Base-by-base conservation (phyloP, 805 yeast species). In the Ogataea philodendri region DNA sequence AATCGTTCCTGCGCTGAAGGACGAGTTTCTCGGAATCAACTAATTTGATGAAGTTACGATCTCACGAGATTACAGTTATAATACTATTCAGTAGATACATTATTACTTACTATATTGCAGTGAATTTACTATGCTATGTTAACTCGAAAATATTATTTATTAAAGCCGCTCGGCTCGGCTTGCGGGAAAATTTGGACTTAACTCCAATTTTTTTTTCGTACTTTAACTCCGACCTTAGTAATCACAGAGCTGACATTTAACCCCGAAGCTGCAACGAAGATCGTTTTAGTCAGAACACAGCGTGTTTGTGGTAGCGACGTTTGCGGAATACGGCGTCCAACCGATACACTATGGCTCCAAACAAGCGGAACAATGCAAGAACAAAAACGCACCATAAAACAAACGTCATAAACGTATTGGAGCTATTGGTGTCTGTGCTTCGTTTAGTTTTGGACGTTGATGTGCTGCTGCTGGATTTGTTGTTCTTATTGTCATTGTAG, bases 321-420 rank as follows among this genome's bases (percentile, higher is more conserved):
- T 48, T 50, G 13, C 38, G 34, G 19, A 53, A 31, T 11, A 45
- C 35, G 7, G 46, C 39, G 9, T 48, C 46, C 11, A 59, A 29
- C 11, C 63, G 39, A 41, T 77, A 89, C 36, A 74, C 54, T 1
- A 74, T 53, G 42, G 93, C 78, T 2, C 97, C 96, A 19, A 78
- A 34, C 44, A 88, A 78, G 45, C 97, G 70, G 55, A 85, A 76
- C 5, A 80, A 71, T 1, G 97, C 96, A 62, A 86, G 70, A 5
- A 76, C 82, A 1, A 96, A 96, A 30, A 90, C 97, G 17, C 85
- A 67, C 97, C 97, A 90, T 47, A 90, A 68, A 28, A 90, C 79
- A 23, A 89, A 84, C 9, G 88, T 74, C 67, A 90, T 74, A 55
- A 89, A 90, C 3, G 75, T 65, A 35, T 42, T 46, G 2, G 59